A percentile compares a stretch with the other conserved stretches of the same genome.
Conservation (phyloP, 1,284 basidiomycete genomes). For the Golubevia sp. region DNA sequence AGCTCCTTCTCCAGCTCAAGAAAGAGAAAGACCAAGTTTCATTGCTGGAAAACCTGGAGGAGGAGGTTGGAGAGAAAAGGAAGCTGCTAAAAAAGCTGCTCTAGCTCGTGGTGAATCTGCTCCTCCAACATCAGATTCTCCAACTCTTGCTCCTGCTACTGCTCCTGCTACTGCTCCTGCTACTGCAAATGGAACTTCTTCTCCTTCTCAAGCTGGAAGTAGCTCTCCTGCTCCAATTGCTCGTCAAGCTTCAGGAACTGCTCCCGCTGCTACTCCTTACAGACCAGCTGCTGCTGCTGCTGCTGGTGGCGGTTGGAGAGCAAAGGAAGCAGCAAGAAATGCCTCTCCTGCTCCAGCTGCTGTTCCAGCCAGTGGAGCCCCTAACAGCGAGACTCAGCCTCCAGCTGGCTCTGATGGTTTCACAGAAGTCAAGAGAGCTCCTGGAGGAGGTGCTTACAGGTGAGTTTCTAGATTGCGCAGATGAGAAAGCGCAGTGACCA, state of each 20-base stretch:
- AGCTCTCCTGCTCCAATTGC: not conserved
- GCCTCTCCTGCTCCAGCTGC: slow-evolving; percentile 10
- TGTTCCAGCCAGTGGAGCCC: slow-evolving; percentile 11
- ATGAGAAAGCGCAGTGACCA: not conserved
- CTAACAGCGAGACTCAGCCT: slow-evolving; percentile 5
- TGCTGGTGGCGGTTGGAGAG: slow-evolving; percentile 11
- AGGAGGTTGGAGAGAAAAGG: slow-evolving; percentile 24
- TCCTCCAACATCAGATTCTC: no score
- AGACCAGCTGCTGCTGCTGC: slow-evolving; percentile 1
- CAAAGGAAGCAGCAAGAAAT: slow-evolving; percentile 1
- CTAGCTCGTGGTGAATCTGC: slow-evolving; percentile 4
- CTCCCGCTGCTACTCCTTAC: not conserved
- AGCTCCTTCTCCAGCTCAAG: slow-evolving; percentile 1
- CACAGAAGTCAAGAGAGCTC: slow-evolving; percentile 5
- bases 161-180: not conserved
- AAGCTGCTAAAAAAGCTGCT: slow-evolving; percentile 27
- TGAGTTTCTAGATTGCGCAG: not conserved
- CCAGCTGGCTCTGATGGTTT: slow-evolving; percentile 11
- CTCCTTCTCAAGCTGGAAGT: not conserved
- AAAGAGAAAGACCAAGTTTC: not conserved
- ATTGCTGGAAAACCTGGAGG: slow-evolving; percentile 3
- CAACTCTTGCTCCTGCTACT: no score
- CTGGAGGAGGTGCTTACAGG: slow-evolving; percentile 13
- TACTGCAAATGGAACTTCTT: not conserved
- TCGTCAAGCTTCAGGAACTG: no score